Conservation (phyloP, 768 basidiomycete genomes). For the Mycena pura region DNA sequence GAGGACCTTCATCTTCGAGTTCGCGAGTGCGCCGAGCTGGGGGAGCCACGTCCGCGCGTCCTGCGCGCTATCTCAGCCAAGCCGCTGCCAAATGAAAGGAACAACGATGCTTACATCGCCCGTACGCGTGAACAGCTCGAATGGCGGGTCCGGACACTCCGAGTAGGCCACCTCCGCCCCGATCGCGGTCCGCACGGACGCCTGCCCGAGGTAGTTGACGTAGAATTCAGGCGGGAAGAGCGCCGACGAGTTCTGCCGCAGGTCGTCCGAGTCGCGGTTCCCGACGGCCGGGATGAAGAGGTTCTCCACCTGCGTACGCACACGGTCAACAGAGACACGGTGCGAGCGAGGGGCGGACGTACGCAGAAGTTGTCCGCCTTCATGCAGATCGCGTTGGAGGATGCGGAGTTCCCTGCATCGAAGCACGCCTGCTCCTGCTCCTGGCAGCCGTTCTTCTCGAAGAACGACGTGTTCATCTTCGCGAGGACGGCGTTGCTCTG, state of each 20-base stretch:
- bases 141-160: constrained; percentile 56
- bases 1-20: constrained; percentile 49
- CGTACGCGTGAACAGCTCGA: constrained; percentile 50
- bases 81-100: neutral
- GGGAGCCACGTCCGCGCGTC: constrained; percentile 63
- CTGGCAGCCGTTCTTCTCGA: constrained; percentile 54
- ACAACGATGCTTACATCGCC: constrained; percentile 53
- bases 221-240: constrained; percentile 66
- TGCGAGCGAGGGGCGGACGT: constrained; percentile 25
- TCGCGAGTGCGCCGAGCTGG: constrained; percentile 52
- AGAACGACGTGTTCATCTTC: constrained; percentile 57
- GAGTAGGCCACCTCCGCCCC: constrained; percentile 58
- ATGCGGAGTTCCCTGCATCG: constrained; percentile 52
- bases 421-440: constrained; percentile 64
- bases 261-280: constrained; percentile 59
- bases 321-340: neutral
- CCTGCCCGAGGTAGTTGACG: constrained; percentile 48
- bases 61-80: constrained; percentile 33
- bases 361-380: constrained; percentile 65
- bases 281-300: constrained; percentile 60
- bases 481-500: constrained; percentile 53
- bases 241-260: constrained; percentile 60
- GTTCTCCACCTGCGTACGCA: constrained; percentile 45
- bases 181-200: constrained; percentile 48
- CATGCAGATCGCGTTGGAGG: constrained; percentile 57